Percentiles rank a stretch among this genome's conserved stretches.
These are phyloP conservation scores for Podospora comata DNA, from an alignment of 495 filamentous ascomycete species.

Conservation along the genomic window DNA sequence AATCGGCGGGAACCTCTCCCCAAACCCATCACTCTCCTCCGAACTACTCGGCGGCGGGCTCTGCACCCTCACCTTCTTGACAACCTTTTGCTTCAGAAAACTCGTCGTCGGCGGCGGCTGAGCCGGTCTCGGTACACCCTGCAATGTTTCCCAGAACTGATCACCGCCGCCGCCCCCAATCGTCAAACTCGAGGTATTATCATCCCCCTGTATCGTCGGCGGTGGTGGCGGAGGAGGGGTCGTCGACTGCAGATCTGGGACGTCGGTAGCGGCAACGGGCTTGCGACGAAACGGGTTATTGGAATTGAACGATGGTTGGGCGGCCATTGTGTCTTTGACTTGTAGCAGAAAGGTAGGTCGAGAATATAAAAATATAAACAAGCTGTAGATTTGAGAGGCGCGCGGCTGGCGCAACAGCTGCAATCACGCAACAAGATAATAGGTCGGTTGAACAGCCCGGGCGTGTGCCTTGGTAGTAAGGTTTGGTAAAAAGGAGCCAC, in stretches of 20 bases:
- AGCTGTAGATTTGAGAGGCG: background rate
- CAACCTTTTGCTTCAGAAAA: slow-evolving; percentile 46
- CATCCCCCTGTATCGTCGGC: background rate
- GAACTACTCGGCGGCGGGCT: slow-evolving; percentile 54
- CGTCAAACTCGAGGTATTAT: background rate
- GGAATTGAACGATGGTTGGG: slow-evolving; percentile 36
- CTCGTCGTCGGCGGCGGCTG: slow-evolving; percentile 36
- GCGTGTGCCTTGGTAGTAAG: too few species aligned
- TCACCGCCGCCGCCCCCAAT: slow-evolving; percentile 22
- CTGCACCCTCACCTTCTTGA: slow-evolving; percentile 56
- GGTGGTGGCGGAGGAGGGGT: background rate
- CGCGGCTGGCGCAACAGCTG: too few species aligned
- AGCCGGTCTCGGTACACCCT: slow-evolving; percentile 28
- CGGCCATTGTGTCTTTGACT: slow-evolving; percentile 26
- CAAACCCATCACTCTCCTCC: slow-evolving; percentile 34
- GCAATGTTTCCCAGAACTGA: slow-evolving; percentile 31
- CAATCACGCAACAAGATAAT: too few species aligned
- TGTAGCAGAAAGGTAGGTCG: background rate
- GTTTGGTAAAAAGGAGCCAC: too few species aligned
- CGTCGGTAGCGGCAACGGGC: slow-evolving; percentile 20
- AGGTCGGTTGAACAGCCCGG: too few species aligned
- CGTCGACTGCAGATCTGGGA: slow-evolving; percentile 15
- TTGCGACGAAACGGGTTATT: slow-evolving; percentile 51
- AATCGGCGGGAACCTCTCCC: background rate
- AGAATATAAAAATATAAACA: background rate